These are phyloP conservation scores for Scopulariopsis brevicaulis DNA, from an alignment of 2,329 filamentous ascomycete species.

Conservation along the genomic window DNA sequence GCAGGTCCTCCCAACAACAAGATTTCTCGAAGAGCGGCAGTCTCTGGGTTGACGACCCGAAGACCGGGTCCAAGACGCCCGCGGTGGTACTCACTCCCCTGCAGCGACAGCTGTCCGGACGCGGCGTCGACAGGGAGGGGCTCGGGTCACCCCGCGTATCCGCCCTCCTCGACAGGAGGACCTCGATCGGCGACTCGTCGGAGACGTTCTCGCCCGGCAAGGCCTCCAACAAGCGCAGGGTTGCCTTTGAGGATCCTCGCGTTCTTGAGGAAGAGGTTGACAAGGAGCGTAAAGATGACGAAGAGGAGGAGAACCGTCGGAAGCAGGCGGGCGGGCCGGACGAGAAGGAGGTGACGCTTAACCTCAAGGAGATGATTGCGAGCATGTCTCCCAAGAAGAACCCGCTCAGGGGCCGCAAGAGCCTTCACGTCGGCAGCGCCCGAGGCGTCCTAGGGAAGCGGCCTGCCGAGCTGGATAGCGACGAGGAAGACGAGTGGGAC, in stretches of 20 bases:
- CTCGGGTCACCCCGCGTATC: constrained; percentile 67
- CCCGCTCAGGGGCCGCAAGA: constrained; percentile 56
- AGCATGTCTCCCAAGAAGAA: constrained; percentile 69
- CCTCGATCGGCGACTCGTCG: constrained; percentile 58
- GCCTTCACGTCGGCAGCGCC: constrained; percentile 64
- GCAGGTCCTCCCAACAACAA: background rate
- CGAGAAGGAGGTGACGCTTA: constrained; percentile 46
- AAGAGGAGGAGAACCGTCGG: constrained; percentile 48
- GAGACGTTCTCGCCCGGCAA: constrained; percentile 48
- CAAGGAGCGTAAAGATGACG: constrained; percentile 44
- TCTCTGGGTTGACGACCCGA: constrained; percentile 39
- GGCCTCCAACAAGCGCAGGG: constrained; percentile 18
- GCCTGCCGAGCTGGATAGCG: constrained; percentile 57
- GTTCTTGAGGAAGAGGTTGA: constrained; percentile 53
- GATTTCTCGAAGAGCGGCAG: constrained; percentile 15
- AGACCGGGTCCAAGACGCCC: constrained; percentile 48
- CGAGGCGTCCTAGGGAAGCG: constrained; percentile 64
- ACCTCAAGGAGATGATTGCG: constrained; percentile 66
- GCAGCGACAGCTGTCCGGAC: constrained; percentile 41
- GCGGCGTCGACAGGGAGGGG: constrained; percentile 59
- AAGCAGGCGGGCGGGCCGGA: constrained; percentile 27
- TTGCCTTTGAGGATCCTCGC: constrained; percentile 56
- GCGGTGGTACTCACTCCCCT: constrained; percentile 53
- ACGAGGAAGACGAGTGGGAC: constrained; percentile 41
- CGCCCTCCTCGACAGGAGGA: constrained; percentile 58